Conservation (phyloP, 2,329 filamentous ascomycete species). For the Pseudodiploospora longispora region DNA sequence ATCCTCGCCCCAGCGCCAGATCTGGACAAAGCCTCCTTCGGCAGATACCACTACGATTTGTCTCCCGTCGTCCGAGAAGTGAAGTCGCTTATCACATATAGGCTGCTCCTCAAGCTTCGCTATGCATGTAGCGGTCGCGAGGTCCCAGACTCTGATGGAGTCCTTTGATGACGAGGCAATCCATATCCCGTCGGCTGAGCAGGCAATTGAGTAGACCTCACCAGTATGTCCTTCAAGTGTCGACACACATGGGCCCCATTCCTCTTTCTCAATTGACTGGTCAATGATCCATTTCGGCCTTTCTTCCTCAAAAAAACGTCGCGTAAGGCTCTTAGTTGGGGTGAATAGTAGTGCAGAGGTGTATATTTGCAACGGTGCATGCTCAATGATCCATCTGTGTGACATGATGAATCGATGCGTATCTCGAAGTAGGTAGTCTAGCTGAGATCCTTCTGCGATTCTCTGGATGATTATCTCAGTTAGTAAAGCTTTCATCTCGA, state of each 20-base stretch:
- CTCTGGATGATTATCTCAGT: background rate
- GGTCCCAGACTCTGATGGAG: background rate
- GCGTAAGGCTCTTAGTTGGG: constrained; percentile 16
- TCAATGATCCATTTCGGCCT: constrained; percentile 7
- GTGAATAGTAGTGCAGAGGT: constrained; percentile 22
- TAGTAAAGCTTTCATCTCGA: background rate
- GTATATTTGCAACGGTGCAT: constrained; percentile 24
- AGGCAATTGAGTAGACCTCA: background rate
- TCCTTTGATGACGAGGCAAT: background rate
- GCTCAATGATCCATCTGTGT: constrained; percentile 17
- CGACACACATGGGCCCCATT: constrained; percentile 4
- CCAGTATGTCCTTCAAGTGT: constrained; percentile 4
- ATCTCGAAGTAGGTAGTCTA: constrained; percentile 17
- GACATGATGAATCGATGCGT: constrained; percentile 19
- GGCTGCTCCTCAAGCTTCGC: too few relatives aligned
- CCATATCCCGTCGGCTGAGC: background rate
- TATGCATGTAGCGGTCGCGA: background rate
- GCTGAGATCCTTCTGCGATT: background rate
- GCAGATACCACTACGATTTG: too few relatives aligned
- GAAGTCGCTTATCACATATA: too few relatives aligned
- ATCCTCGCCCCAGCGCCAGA: too few relatives aligned
- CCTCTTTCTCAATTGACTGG: background rate
- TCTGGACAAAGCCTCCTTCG: too few relatives aligned
- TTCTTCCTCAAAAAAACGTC: constrained; percentile 8
- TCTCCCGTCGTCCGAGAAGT: too few relatives aligned